Percentiles rank a stretch among this genome's conserved stretches.
Conservation (phyloP, 2,329 filamentous ascomycete species). For the Epichloe amarillans region DNA sequence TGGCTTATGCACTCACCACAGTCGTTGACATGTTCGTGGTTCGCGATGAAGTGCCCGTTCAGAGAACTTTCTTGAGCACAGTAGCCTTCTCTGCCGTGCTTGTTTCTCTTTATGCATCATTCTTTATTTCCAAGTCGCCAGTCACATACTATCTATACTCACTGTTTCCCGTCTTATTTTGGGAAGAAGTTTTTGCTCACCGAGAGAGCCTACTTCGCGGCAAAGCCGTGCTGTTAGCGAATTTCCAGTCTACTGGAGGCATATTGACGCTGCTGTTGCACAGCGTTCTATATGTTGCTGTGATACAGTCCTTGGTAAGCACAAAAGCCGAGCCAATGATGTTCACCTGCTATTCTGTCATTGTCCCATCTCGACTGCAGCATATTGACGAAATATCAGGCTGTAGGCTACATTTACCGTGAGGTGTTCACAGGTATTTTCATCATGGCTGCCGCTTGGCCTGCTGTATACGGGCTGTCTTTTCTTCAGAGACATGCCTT, state of each 20-base stretch:
- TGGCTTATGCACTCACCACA: constrained; percentile 78
- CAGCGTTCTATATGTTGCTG: constrained; percentile 50
- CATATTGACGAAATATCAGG: constrained; percentile 32
- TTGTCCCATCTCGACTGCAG: background rate
- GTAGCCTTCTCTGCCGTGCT: constrained; percentile 63
- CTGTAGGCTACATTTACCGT: constrained; percentile 81
- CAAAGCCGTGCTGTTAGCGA: constrained; percentile 51
- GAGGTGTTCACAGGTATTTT: constrained; percentile 78
- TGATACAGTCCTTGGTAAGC: constrained; percentile 66
- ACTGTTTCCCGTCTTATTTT: constrained; percentile 86
- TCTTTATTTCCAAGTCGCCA: constrained; percentile 68
- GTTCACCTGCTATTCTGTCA: constrained; percentile 1
- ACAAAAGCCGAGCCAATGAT: background rate
- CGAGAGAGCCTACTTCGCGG: constrained; percentile 57
- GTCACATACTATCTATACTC: constrained; percentile 81
- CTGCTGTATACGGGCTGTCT: constrained; percentile 53
- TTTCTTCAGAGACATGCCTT: constrained; percentile 57
- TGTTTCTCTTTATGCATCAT: constrained; percentile 63
- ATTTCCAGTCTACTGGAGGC: constrained; percentile 48
- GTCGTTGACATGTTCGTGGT: constrained; percentile 49
- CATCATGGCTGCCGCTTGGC: constrained; percentile 65
- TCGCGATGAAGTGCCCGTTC: constrained; percentile 38
- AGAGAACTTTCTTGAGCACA: constrained; percentile 45
- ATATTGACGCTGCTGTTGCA: constrained; percentile 50
- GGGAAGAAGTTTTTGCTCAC: constrained; percentile 85